Percentiles rank a stretch among this genome's conserved stretches.
Evolutionary conservation across 805 yeast species (phyloP).

Genomic region (Blastobotrys robertii): DNA sequence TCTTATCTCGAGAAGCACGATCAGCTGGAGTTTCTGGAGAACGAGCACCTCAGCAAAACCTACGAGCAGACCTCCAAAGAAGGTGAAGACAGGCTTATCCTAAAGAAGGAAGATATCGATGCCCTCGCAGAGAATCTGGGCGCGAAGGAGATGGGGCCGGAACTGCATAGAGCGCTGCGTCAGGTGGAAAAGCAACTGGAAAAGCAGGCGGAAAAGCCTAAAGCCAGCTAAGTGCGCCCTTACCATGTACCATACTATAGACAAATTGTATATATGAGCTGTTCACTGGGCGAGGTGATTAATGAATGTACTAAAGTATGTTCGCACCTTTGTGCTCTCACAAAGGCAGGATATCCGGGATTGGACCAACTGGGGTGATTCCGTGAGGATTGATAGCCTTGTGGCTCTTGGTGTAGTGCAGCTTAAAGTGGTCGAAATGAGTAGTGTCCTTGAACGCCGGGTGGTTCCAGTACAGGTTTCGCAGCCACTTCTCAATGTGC

Average conservation of each 20-base stretch:
- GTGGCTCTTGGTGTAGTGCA: slow-evolving; percentile 85
- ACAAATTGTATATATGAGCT: neutral
- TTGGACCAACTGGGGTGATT: slow-evolving; percentile 83
- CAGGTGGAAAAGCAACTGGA: slow-evolving; percentile 13
- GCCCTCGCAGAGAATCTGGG: slow-evolving; percentile 37
- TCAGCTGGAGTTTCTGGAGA: slow-evolving; percentile 28
- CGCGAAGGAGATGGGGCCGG: slow-evolving; percentile 19
- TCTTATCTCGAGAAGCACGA: slow-evolving; percentile 40
- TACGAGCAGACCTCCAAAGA: neutral
- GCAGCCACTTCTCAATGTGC: slow-evolving; percentile 65
- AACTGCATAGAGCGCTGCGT: slow-evolving; percentile 19
- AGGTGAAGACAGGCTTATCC: slow-evolving; percentile 18
- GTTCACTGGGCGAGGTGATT: neutral
- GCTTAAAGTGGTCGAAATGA: slow-evolving; percentile 80
- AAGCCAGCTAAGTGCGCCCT: neutral
- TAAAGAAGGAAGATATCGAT: slow-evolving; percentile 39
- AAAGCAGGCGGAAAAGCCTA: slow-evolving; percentile 3
- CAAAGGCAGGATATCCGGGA: slow-evolving; percentile 58
- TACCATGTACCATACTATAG: neutral
- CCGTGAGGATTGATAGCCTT: slow-evolving; percentile 67
- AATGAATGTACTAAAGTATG: neutral
- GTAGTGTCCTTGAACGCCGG: slow-evolving; percentile 72
- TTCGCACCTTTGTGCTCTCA: slow-evolving; percentile 1
- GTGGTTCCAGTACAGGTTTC: slow-evolving; percentile 71
- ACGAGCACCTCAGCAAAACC: slow-evolving; percentile 22